phyloP scores from a whole-genome alignment of 2,329 filamentous ascomycete genomes.

The Clonostachys chloroleuca region DNA sequence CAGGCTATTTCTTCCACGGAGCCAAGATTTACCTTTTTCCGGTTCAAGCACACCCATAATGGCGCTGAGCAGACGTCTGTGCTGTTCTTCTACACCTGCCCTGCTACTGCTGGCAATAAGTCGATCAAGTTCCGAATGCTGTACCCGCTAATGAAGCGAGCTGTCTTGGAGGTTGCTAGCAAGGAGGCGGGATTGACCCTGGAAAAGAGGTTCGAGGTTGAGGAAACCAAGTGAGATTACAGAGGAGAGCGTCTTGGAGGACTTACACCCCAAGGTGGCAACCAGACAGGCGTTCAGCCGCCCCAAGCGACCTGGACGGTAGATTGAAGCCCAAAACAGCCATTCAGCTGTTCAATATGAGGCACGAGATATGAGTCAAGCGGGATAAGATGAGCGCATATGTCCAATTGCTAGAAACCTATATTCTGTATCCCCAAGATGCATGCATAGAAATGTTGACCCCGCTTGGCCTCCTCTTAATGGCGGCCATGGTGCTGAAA shows the following conservation, averaged over 20 bases:
- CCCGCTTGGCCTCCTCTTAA: not conserved
- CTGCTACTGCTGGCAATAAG: conserved; percentile 55
- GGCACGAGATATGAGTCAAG: no score
- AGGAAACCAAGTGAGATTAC: conserved; percentile 69
- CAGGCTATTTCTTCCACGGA: conserved; percentile 59
- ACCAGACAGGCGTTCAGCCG: conserved; percentile 67
- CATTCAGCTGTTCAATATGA: no score
- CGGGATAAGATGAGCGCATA: not conserved
- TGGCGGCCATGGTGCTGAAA: no score
- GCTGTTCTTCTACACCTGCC: conserved; percentile 82
- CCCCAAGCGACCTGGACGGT: conserved; percentile 74
- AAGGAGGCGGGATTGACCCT: conserved; percentile 60
- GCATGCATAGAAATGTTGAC: conserved; percentile 14
- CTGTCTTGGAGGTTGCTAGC: conserved; percentile 63
- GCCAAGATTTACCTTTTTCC: conserved; percentile 76
- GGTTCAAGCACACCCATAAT: conserved; percentile 54
- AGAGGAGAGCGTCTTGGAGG: conserved; percentile 57
- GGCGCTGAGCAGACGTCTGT: conserved; percentile 52
- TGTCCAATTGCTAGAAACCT: conserved; percentile 1
- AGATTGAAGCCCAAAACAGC: conserved; percentile 2
- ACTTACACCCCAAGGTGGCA: conserved; percentile 65
- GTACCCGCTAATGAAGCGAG: conserved; percentile 68
- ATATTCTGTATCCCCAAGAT: conserved; percentile 18
- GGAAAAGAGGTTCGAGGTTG: conserved; percentile 67
- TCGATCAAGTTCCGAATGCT: conserved; percentile 81